Base-by-base conservation (phyloP, 2,329 filamentous ascomycete species). In the Xylaria sp. region DNA sequence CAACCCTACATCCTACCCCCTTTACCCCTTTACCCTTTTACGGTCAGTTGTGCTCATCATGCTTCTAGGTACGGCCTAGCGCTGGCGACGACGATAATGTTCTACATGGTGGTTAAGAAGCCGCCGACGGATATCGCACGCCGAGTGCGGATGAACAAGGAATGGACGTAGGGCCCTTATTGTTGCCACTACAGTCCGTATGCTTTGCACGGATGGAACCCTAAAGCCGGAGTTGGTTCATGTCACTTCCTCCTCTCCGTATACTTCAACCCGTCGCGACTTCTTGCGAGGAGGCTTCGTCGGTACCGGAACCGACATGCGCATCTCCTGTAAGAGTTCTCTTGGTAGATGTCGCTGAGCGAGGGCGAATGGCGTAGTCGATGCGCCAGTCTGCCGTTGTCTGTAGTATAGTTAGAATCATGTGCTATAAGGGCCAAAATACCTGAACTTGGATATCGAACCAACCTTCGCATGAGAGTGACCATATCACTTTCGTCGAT, bases 91-190 rank as follows among this genome's bases (percentile, higher is more conserved):
- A 86, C 91, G 11, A 84, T 99, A 69, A 99, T 99, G 94, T 79
- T 99, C 69, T 96, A 89, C 83, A 92, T 97, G 90, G 86, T 99
- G 37, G 78, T 96, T 57, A 92, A 90, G 72, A 96, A 93, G 74
- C 91, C 92, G 13, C 81, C 91, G 8, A 85, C 87, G 21, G 86
- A 90, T 64, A 78, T 90, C 44, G 74, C 87, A 48, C 85, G 87
- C 58, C 85, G 91, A 59, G 85, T 96, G 54, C 85, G 89, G 52
- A 85, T 90, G 72, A 91, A 87, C 69, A 87, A 84, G 68, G 83
- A 87, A 57, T 92, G 90, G 88, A 91, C 81, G 71, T 74, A 65
- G 40, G 46, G 26, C 34, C 48, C 37, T 51, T 49, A 22, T 18
- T 44, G 18, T 24, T 19, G 22, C 21, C 45, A 43, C 48, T n/a